Evolutionary conservation across 1,284 basidiomycete species (phyloP).

Genomic region (Cryptococcus jaspeensis): DNA sequence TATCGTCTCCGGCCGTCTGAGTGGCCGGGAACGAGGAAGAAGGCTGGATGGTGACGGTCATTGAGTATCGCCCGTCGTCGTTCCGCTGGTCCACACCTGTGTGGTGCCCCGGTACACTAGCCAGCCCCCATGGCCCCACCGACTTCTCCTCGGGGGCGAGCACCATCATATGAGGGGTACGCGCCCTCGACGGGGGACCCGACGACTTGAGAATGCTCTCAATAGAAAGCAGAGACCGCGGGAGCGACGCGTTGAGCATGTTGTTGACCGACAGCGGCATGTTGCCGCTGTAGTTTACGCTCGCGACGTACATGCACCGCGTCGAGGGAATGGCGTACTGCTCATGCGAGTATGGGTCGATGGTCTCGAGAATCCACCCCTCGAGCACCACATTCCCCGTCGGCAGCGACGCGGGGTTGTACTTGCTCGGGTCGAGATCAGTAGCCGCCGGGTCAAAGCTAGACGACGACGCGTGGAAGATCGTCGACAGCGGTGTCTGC

Average conservation of each 20-base stretch:
- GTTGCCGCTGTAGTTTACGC: constrained; percentile 84
- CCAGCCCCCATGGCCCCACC: constrained; percentile 36
- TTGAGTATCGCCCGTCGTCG: constrained; percentile 28
- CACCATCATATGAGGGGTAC: constrained; percentile 59
- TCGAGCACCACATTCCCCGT: constrained; percentile 83
- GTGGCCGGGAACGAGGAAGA: constrained; percentile 8
- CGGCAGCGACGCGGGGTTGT: constrained; percentile 74
- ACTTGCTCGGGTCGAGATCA: constrained; percentile 60
- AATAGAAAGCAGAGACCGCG: constrained; percentile 66
- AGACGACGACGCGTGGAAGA: constrained; percentile 70
- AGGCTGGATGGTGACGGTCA: constrained; percentile 43
- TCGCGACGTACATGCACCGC: constrained; percentile 80
- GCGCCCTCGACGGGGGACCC: constrained; percentile 62
- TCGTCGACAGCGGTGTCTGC: constrained; percentile 54
- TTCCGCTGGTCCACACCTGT: constrained; percentile 37
- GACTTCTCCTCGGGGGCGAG: constrained; percentile 31
- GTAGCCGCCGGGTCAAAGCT: constrained; percentile 68
- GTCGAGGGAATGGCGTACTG: constrained; percentile 95
- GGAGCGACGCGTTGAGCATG: constrained; percentile 74
- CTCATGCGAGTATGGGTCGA: constrained; percentile 94
- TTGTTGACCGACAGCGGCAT: constrained; percentile 85
- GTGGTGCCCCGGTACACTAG: constrained; percentile 31
- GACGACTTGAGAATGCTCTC: constrained; percentile 66
- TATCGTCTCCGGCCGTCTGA: constrained; percentile 8
- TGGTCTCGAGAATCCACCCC: constrained; percentile 94